Percentiles rank a stretch among this genome's conserved stretches.
These are phyloP conservation scores for Ustilago cynodontis DNA, from an alignment of 1,284 basidiomycete genomes.

Conservation along the genomic window DNA sequence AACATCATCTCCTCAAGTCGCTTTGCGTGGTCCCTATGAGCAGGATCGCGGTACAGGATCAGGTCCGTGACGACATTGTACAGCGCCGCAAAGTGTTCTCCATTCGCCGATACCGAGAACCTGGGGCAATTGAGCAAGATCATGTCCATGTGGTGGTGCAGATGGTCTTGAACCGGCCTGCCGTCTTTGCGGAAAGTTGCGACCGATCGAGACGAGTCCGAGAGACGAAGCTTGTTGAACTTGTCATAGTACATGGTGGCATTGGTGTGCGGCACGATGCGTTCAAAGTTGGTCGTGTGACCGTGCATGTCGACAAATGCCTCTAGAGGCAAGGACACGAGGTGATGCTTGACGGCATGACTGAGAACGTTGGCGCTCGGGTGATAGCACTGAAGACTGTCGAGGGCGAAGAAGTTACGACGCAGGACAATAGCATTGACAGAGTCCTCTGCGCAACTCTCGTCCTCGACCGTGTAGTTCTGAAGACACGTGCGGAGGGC, in stretches of 20 bases:
- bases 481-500: conserved; percentile 86
- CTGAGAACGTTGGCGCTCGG: conserved; percentile 72
- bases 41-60: conserved; percentile 84
- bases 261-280: conserved; percentile 89
- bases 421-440: conserved; percentile 87
- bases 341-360: conserved; percentile 63
- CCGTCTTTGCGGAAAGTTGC: conserved; percentile 57
- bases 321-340: conserved; percentile 83
- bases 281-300: conserved; percentile 73
- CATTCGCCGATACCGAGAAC: conserved; percentile 82
- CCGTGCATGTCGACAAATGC: conserved; percentile 71
- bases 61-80: conserved; percentile 90
- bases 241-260: conserved; percentile 90
- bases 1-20: conserved; percentile 81
- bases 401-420: conserved; percentile 80
- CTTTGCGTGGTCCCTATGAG: conserved; percentile 69
- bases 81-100: conserved; percentile 86
- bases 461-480: conserved; percentile 85
- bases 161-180: conserved; percentile 74
- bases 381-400: conserved; percentile 88
- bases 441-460: conserved; percentile 82
- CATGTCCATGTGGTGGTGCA: conserved; percentile 86
- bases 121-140: conserved; percentile 84
- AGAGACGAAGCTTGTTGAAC: conserved; percentile 80
- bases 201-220: conserved; percentile 77